phyloP scores from a whole-genome alignment of 2,329 filamentous ascomycete species.

The Pyricularia sp. region DNA sequence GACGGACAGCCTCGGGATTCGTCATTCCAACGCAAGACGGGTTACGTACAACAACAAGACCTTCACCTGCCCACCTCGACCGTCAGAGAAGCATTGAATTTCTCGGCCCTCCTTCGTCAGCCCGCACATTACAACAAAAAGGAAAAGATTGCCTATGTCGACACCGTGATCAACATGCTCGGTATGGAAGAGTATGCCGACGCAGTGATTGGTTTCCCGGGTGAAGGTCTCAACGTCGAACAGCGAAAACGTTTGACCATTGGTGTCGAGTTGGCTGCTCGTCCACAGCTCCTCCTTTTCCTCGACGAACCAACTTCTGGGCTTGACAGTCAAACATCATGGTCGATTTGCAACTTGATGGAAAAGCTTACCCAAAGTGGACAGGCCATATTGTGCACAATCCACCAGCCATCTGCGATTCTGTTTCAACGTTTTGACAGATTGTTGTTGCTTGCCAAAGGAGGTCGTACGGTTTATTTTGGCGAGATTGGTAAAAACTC shows the following conservation, averaged over 20 bases:
- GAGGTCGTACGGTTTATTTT: constrained; percentile 7
- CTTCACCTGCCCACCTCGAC: constrained; percentile 46
- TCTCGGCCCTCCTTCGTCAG: constrained; percentile 48
- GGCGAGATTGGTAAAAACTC: constrained; percentile 25
- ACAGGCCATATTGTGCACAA: constrained; percentile 40
- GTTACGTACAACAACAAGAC: constrained; percentile 61
- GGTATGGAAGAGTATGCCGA: constrained; percentile 60
- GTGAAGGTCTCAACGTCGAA: constrained; percentile 51
- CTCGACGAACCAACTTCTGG: constrained; percentile 66
- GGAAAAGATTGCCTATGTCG: constrained; percentile 53
- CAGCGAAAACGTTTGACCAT: constrained; percentile 55
- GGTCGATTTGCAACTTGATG: constrained; percentile 60
- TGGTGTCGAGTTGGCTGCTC: constrained; percentile 47
- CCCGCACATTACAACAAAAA: constrained; percentile 39
- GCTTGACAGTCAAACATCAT: constrained; percentile 64
- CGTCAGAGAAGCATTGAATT: constrained; percentile 42
- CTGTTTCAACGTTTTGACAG: constrained; percentile 44
- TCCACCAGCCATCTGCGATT: constrained; percentile 38
- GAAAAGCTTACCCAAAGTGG: constrained; percentile 50
- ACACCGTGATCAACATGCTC: constrained; percentile 56
- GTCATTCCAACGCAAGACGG: constrained; percentile 52
- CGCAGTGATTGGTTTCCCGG: constrained; percentile 54
- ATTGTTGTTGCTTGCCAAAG: constrained; percentile 28
- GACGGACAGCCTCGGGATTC: constrained; percentile 30
- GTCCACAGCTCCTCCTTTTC: constrained; percentile 50